Evolutionary conservation across 1,284 basidiomycete species (phyloP).

Genomic region (Puccinia novopanici): DNA sequence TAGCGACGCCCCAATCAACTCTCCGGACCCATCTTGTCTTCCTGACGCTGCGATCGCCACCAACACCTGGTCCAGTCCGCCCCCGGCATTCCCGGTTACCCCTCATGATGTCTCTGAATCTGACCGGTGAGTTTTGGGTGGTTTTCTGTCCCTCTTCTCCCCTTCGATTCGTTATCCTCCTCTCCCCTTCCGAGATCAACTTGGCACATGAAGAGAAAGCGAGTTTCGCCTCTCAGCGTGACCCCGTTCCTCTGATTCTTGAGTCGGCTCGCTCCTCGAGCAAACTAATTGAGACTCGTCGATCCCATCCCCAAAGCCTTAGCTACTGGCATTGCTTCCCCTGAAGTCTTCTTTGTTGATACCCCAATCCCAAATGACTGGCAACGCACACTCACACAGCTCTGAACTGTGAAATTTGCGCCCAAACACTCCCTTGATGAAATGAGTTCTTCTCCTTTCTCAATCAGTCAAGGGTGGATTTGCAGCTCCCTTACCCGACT

Average conservation of each 20-base stretch:
- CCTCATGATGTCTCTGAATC: constrained; percentile 8
- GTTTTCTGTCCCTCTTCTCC: neutral
- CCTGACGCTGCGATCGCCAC: neutral
- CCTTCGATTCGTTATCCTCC: neutral
- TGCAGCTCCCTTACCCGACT: neutral
- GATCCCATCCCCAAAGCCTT: no score
- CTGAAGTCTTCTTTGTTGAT: no score
- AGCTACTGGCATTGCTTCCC: no score
- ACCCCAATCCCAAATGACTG: no score
- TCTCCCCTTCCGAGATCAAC: neutral
- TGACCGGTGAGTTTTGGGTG: neutral
- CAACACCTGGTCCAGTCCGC: neutral
- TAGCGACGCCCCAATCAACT: neutral
- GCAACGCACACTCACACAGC: no score
- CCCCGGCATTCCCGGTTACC: neutral
- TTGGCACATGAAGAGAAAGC: no score
- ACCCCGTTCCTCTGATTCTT: neutral
- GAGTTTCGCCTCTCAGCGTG: neutral
- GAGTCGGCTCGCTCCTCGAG: no score
- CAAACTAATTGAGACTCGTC: no score
- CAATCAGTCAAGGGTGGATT: no score
- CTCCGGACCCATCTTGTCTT: neutral
- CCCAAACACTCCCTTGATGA: no score
- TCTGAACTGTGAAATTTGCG: no score
- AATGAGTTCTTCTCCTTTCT: no score